Evolutionary conservation across 352 stramenopile genomes (phyloP), one percentile per base, ranked within the genome.

Genomic region (Globisporangium radiosum): DNA sequence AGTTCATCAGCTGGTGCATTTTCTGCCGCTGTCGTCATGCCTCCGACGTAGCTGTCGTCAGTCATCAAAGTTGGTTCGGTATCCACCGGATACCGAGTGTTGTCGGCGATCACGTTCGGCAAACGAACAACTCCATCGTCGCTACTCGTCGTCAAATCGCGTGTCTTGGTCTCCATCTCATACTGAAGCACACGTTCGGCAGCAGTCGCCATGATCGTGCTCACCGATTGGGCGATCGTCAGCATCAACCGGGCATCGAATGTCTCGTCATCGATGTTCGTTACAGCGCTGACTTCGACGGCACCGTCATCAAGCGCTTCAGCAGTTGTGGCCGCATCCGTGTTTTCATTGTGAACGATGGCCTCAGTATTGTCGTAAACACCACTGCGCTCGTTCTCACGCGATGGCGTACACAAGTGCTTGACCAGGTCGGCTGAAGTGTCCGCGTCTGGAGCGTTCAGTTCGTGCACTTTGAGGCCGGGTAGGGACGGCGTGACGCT

Each of bases 201-300:
- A n/a, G 65, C 62, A 8, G 56, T 59, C 15, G 58, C 59, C 36
- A 65, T 70, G 56, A 75, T 72, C 7, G 55, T 43, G 50, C 65
- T 54, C 17, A 74, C 57, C 10, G 65, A 48, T 17, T 48, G 64
- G 56, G 65, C 50, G 33, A 75, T 49, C 17, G 61, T 62, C 47
- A 50, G 40, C 38, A 47, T 53, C 48, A 70, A 56, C 8, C 50
- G 47, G 5, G 54, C 55, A 55, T 47, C 62, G n/a, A 63, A 9
- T 15, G 39, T 13, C 4, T 19, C 33, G 17, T 60, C 38, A 1
- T 33, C 25, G 25, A 33, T 33, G 25, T 52, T 56, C 5, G 37
- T 9, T 55, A 17, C 14, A 6, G 11, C 33, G 38, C 50, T 25
- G 33, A 54, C 1, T 8, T 47, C 42, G 42, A 47, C 50, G 4